Conservation (phyloP, 345 rosid species). For the Syzygium grande region DNA sequence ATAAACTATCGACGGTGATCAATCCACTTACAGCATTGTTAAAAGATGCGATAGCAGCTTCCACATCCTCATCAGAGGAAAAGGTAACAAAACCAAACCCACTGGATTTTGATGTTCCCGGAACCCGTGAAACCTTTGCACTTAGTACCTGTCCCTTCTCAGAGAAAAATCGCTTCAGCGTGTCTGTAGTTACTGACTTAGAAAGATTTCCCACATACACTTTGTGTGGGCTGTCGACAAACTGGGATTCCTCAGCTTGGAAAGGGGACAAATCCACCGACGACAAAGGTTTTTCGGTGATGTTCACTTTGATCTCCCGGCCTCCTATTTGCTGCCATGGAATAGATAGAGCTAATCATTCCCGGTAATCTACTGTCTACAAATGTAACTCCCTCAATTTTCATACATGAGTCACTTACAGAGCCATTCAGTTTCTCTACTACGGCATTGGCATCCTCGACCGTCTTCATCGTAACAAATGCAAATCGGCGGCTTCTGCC, state of each 20-base stretch:
- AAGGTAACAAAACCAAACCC: conserved; percentile 86
- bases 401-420: conserved; percentile 22
- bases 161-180: conserved; percentile 51
- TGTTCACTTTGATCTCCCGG: conserved; percentile 75
- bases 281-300: conserved; percentile 65
- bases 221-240: conserved; percentile 60
- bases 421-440: conserved; percentile 78
- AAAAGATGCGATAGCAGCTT: conserved; percentile 58
- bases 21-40: conserved; percentile 64
- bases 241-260: conserved; percentile 64
- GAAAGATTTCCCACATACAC: conserved; percentile 90
- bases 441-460: conserved; percentile 75
- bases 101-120: conserved; percentile 78
- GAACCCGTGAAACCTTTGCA: conserved; percentile 73
- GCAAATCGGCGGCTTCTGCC: conserved; percentile 81
- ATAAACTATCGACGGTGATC: neutral
- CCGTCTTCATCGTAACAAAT: conserved; percentile 78
- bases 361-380: neutral
- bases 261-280: conserved; percentile 35
- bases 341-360: neutral
- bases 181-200: conserved; percentile 62
- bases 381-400: neutral
- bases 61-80: conserved; percentile 73
- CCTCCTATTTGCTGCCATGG: conserved; percentile 59
- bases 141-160: conserved; percentile 71